These are phyloP conservation scores for Casuarina cunninghamiana DNA, from an alignment of 306 rosid genomes.

Conservation along the genomic window DNA sequence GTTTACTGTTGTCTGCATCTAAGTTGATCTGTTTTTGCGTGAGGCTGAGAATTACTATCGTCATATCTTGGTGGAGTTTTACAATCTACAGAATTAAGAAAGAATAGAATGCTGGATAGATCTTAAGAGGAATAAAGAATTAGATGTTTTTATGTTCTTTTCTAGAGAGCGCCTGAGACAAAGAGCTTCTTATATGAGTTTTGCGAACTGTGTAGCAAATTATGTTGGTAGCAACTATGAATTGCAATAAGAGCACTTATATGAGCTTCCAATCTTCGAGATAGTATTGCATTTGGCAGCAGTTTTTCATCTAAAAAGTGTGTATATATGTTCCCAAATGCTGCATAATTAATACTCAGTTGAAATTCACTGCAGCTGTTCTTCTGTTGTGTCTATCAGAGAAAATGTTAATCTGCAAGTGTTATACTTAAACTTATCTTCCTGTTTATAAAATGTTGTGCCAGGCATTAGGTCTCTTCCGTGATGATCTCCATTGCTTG, in stretches of 20 bases:
- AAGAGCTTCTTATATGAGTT: constrained; percentile 3
- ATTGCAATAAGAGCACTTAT: neutral
- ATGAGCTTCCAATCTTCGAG: neutral
- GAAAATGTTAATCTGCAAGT: constrained; percentile 18
- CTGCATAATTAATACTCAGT: neutral
- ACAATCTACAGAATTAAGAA: neutral
- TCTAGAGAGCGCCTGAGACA: neutral
- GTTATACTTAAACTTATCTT: constrained; percentile 35
- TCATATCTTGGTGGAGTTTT: neutral
- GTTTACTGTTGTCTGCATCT: constrained; percentile 11
- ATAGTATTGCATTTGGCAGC: neutral
- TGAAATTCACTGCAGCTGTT: constrained; percentile 1
- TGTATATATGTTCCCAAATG: neutral
- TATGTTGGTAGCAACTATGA: neutral
- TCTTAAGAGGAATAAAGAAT: neutral
- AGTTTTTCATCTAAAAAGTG: neutral
- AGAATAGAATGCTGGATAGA: neutral
- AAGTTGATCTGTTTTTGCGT: neutral
- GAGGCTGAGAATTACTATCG: neutral
- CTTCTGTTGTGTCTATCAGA: neutral
- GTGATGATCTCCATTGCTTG: constrained; percentile 27
- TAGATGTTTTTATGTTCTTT: neutral
- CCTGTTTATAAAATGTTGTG: constrained; percentile 25
- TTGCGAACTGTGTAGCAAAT: neutral
- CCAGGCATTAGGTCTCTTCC: constrained; percentile 40